phyloP scores from a whole-genome alignment of 495 filamentous ascomycete genomes.

The Aspergillus mulundensis region DNA sequence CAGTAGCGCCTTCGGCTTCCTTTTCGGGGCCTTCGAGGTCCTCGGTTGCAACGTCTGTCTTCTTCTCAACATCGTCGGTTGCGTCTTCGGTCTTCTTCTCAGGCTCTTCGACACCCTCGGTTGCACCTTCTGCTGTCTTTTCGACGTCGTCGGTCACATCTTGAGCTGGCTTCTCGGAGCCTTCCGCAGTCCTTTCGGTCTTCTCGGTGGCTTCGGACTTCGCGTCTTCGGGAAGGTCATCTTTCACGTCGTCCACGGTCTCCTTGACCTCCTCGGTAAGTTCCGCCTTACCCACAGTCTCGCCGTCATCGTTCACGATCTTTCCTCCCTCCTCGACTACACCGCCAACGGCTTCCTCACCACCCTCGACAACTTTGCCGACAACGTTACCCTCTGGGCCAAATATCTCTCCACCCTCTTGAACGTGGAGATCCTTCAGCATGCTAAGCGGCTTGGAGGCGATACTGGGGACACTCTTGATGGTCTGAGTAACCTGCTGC shows the following conservation, averaged over 20 bases:
- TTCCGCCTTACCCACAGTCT: conserved; percentile 44
- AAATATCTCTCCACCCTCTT: conserved; percentile 53
- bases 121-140: conserved; percentile 23
- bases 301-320: conserved; percentile 62
- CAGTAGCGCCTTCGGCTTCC: conserved; percentile 24
- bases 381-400: conserved; percentile 52
- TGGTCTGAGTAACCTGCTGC: neutral
- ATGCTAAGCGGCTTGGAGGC: conserved; percentile 27
- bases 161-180: conserved; percentile 27
- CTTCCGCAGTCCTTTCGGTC: conserved; percentile 28
- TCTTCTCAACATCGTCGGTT: conserved; percentile 32
- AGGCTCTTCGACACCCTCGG: conserved; percentile 27
- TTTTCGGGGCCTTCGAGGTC: no score
- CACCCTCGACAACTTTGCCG: conserved; percentile 56
- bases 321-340: conserved; percentile 58
- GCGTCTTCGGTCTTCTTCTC: conserved; percentile 31
- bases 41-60: conserved; percentile 20
- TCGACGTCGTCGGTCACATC: conserved; percentile 10
- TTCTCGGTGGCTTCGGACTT: conserved; percentile 15
- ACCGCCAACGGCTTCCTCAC: conserved; percentile 57
- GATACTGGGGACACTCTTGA: conserved; percentile 1
- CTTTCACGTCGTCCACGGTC: conserved; percentile 19
- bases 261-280: conserved; percentile 31
- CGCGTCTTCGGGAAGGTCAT: conserved; percentile 22
- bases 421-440: conserved; percentile 54